phyloP scores from a whole-genome alignment of 2,329 filamentous ascomycete species.

The Aspergillus nomiae region DNA sequence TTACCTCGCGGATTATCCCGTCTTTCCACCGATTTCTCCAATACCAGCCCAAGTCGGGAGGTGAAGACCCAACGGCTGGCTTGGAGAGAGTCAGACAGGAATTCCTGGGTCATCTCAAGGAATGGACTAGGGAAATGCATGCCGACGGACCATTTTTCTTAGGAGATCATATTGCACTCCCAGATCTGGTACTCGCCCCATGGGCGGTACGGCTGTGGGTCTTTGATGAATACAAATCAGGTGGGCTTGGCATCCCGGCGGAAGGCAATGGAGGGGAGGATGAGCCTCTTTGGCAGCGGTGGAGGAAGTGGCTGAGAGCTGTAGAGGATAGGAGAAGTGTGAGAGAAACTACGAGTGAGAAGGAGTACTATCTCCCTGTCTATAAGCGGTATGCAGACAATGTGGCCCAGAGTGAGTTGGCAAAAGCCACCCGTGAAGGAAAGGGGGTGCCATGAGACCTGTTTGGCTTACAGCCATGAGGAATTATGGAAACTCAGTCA shows the following conservation, averaged over 20 bases:
- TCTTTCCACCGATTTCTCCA: constrained; percentile 66
- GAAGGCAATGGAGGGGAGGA: constrained; percentile 54
- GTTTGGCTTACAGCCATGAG: not conserved
- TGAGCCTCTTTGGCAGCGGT: constrained; percentile 63
- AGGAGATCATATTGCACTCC: constrained; percentile 63
- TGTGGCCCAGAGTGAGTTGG: constrained; percentile 63
- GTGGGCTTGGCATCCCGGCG: constrained; percentile 53
- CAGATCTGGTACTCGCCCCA: constrained; percentile 71
- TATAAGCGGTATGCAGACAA: constrained; percentile 70
- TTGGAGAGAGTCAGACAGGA: constrained; percentile 59
- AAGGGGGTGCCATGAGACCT: constrained; percentile 59
- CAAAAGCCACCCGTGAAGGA: constrained; percentile 64
- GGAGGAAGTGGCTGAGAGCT: constrained; percentile 65
- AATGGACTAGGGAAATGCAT: constrained; percentile 65
- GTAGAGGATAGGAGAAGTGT: constrained; percentile 64
- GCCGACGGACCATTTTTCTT: constrained; percentile 66
- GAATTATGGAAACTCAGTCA: not conserved
- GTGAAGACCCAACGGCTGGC: constrained; percentile 33
- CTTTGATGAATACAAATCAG: constrained; percentile 72
- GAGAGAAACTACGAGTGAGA: constrained; percentile 67
- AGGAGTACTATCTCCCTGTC: constrained; percentile 66
- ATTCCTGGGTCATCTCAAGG: constrained; percentile 61
- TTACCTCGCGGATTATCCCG: constrained; percentile 67
- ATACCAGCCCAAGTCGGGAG: constrained; percentile 38
- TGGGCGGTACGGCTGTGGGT: constrained; percentile 73